Percentiles rank a stretch among this genome's conserved stretches.
Conservation (phyloP, 352 stramenopile species). For the Phytophthora litchii region DNA sequence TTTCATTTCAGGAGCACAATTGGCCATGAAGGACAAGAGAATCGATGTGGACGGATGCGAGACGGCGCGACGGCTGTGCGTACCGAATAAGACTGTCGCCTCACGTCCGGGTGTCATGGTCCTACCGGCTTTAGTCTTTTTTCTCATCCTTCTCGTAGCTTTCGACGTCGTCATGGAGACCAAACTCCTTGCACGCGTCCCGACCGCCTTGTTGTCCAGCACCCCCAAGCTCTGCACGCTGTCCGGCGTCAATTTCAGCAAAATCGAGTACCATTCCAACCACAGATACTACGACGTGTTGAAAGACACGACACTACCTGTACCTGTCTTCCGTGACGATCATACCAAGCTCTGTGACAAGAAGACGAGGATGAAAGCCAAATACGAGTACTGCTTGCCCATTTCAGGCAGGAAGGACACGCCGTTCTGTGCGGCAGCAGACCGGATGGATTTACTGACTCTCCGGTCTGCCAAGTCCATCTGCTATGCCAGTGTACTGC, state of each 20-base stretch:
- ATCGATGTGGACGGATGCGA: conserved; percentile 1
- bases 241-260: conserved; percentile 14
- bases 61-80: background rate
- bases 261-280: conserved; percentile 17
- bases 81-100: conserved; percentile 1
- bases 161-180: conserved; percentile 34
- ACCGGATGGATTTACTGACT: conserved; percentile 54
- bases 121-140: conserved; percentile 8
- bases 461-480: conserved; percentile 26
- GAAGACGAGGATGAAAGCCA: conserved; percentile 6
- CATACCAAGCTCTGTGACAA: conserved; percentile 28
- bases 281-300: conserved; percentile 22
- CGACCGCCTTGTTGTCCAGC: conserved; percentile 11
- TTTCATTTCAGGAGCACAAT: conserved; percentile 3
- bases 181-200: conserved; percentile 14
- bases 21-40: conserved; percentile 1
- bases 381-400: conserved; percentile 48
- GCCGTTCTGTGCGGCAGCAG: conserved; percentile 42
- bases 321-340: conserved; percentile 32
- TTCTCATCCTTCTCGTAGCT: conserved; percentile 15
- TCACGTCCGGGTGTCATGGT: conserved; percentile 2
- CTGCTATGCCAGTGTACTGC: conserved; percentile 50
- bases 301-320: conserved; percentile 4
- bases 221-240: conserved; percentile 7
- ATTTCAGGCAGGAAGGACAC: conserved; percentile 50